Evolutionary conservation across 163 green algal species (phyloP), one percentile per base, ranked within the genome.

Genomic region (Chlamydomonas reinhardtii): DNA sequence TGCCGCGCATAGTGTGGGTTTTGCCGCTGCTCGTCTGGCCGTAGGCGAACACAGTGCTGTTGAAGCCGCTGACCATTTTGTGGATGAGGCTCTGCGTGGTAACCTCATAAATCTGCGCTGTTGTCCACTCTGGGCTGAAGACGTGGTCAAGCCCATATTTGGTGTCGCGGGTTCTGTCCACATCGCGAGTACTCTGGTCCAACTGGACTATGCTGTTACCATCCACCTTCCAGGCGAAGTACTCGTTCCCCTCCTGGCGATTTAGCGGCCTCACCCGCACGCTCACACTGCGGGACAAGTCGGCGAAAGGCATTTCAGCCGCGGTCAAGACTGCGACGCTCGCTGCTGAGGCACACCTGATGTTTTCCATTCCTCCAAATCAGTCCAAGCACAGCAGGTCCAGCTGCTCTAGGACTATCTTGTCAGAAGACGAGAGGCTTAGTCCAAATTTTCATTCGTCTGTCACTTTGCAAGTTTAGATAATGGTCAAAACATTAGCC

Each of bases 11-110:
- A 22, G 97, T 99, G 91, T 98, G 94, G 8, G 97, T 99, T 88
- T 99, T 99, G 71, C 97, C 97, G 37, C 91, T 96, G 90, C 91
- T 96, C 19, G 97, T 99, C 91, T 99, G 97, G 15, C 97, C 97
- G 88, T 99, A 99, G 4, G 97, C 97, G 93, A 99, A 99, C 0
- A 99, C 95, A 0, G 97, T 99, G 78, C 94, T 94, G 89, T 99
- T 99, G 91, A 99, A 98, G 61, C 97, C 97, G 31, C 93, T 93
- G 48, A 99, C 91, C 24, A 98, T 94, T 89, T 97, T 96, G 24
- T 92, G 76, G 37, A 98, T 93, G 48, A 99, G 74, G 34, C 82
- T 66, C 66, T 93, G 87, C 5, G 94, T 94, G 0, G 93, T 95
- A 20, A 72, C 76, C 19, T 95, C 77, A 78, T 98, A 98, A 17